Percentiles rank a stretch among this genome's conserved stretches.
Conservation (phyloP, 768 basidiomycete genomes). For the Cantharellus anzutake region DNA sequence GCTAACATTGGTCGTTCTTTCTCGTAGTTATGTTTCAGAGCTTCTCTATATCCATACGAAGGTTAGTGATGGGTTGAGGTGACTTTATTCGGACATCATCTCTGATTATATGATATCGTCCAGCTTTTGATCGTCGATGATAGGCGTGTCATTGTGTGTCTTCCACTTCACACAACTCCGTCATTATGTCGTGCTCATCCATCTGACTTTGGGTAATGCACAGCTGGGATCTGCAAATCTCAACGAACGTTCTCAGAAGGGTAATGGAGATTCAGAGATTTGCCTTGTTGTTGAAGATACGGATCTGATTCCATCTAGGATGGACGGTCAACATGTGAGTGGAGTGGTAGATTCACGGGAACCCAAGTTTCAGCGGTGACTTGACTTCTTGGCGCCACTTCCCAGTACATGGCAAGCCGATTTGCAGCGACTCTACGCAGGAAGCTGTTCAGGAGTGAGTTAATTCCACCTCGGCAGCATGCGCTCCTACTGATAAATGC, state of each 20-base stretch:
- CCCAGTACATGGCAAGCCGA: conserved; percentile 41
- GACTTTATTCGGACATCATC: not conserved
- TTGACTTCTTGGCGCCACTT: not conserved
- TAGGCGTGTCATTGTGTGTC: conserved; percentile 61
- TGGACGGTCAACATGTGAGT: conserved; percentile 46
- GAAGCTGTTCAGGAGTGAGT: conserved; percentile 58
- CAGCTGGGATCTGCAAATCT: conserved; percentile 22
- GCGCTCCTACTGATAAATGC: conserved; percentile 7
- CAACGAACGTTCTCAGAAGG: conserved; percentile 24
- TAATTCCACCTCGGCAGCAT: not conserved
- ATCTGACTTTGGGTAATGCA: too few relatives aligned
- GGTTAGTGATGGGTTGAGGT: conserved; percentile 7
- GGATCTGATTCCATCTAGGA: conserved; percentile 50
- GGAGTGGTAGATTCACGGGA: not conserved
- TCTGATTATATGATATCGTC: not conserved
- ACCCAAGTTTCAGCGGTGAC: not conserved
- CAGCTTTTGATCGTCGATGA: conserved; percentile 87
- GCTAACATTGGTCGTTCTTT: not conserved
- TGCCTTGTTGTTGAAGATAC: conserved; percentile 80
- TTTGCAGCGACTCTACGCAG: conserved; percentile 76
- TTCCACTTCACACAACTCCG: not conserved
- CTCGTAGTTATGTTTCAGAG: conserved; percentile 53
- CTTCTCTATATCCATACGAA: conserved; percentile 71
- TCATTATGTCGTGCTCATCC: too few relatives aligned
- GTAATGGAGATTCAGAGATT: conserved; percentile 91